Conservation (phyloP, 1,139 yeast genomes). For the Kluyveromyces sp. region DNA sequence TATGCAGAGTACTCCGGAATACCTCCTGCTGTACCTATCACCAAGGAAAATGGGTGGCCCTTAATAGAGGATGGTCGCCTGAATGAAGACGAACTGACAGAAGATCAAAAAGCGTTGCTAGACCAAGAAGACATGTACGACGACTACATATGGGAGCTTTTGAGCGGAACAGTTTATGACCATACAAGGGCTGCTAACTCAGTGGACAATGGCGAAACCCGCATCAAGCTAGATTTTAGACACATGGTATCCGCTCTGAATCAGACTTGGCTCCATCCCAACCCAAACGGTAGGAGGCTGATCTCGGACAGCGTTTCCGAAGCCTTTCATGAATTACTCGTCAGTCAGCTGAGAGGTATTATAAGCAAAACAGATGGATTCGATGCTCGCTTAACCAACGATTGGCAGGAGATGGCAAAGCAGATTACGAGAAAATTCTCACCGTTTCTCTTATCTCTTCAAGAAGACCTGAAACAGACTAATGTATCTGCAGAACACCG, state of each 20-base stretch:
- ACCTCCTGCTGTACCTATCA: conserved; percentile 29
- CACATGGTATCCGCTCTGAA: conserved; percentile 45
- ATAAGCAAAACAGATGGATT: conserved; percentile 24
- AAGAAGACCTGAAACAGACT: conserved; percentile 29
- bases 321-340: conserved; percentile 27
- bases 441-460: conserved; percentile 39
- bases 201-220: conserved; percentile 40
- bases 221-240: conserved; percentile 44
- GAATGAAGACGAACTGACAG: conserved; percentile 18
- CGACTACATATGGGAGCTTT: conserved; percentile 23
- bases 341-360: conserved; percentile 32
- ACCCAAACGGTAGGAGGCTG: conserved; percentile 42
- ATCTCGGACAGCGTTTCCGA: conserved; percentile 33
- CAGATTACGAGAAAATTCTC: conserved; percentile 44
- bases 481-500: conserved; percentile 1
- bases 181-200: conserved; percentile 38
- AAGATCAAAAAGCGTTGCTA: conserved; percentile 17
- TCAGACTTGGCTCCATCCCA: conserved; percentile 40
- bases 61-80: conserved; percentile 17
- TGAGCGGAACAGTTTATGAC: conserved; percentile 36
- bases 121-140: conserved; percentile 25
- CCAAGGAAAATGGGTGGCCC: conserved; percentile 26
- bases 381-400: conserved; percentile 37
- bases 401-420: conserved; percentile 46
- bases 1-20: conserved; percentile 36